These are phyloP conservation scores for Quercus glauca DNA, from an alignment of 306 rosid species.

Conservation along the genomic window DNA sequence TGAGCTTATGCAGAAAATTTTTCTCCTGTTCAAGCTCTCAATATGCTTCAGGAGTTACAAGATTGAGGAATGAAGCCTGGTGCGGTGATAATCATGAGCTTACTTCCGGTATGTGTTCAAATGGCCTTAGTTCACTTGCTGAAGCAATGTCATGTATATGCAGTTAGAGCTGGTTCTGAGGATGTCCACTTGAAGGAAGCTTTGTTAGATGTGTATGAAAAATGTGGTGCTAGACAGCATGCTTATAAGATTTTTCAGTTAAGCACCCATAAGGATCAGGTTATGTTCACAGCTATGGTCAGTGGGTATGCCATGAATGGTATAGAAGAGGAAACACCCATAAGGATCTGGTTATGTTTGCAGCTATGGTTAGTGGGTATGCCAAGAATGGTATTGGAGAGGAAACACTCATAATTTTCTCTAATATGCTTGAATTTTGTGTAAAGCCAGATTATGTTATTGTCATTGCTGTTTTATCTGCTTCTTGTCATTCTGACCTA, in stretches of 20 bases:
- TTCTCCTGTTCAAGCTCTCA: constrained; percentile 55
- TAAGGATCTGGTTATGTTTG: constrained; percentile 69
- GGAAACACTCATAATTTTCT: constrained; percentile 64
- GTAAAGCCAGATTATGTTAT: constrained; percentile 67
- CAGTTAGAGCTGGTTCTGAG: constrained; percentile 53
- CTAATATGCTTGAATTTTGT: constrained; percentile 58
- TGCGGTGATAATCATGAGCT: constrained; percentile 70
- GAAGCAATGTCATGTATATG: constrained; percentile 78
- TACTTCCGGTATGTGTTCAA: constrained; percentile 68
- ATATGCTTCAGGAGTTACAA: constrained; percentile 51
- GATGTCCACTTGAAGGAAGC: constrained; percentile 64
- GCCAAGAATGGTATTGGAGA: constrained; percentile 87
- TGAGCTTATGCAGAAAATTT: constrained; percentile 70
- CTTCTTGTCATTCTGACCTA: constrained; percentile 85
- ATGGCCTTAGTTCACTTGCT: constrained; percentile 63
- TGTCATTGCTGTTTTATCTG: constrained; percentile 68
- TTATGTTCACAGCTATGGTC: constrained; percentile 85
- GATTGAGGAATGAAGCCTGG: constrained; percentile 75
- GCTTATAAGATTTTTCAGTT: constrained; percentile 59
- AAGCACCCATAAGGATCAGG: constrained; percentile 66
- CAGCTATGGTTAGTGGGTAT: constrained; percentile 79
- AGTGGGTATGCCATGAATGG: constrained; percentile 86
- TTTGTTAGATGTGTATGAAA: constrained; percentile 78
- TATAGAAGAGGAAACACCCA: constrained; percentile 68
- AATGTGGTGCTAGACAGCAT: constrained; percentile 60